Conservation (phyloP, 176 grass and related monocot genomes). For the Eragrostis curvula region DNA sequence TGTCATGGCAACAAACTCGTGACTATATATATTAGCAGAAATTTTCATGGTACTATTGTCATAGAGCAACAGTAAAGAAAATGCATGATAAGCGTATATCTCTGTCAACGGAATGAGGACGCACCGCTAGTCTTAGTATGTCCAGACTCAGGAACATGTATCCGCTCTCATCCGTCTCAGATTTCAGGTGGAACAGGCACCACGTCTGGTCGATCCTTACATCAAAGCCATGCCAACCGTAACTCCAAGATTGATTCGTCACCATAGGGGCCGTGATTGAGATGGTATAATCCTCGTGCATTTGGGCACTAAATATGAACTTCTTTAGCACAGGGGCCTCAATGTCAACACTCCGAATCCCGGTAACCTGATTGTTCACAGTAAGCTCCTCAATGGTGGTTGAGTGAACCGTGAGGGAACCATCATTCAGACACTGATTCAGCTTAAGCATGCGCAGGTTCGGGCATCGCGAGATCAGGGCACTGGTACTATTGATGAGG, state of each 20-base stretch:
- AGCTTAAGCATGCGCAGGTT: not conserved
- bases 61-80: too few species aligned
- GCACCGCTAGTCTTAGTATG: too few species aligned
- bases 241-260: not conserved
- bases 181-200: not conserved
- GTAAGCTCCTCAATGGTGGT: not conserved
- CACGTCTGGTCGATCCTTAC: not conserved
- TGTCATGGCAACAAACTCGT: too few species aligned
- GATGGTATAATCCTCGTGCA: not conserved
- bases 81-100: too few species aligned
- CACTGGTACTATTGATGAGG: not conserved
- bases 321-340: not conserved
- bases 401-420: not conserved
- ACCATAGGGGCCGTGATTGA: not conserved
- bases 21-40: too few species aligned
- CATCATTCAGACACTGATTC: accelerated
- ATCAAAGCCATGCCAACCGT: too few species aligned
- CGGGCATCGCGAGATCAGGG: not conserved
- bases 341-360: not conserved
- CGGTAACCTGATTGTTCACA: too few species aligned
- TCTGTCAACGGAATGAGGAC: too few species aligned
- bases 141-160: too few species aligned
- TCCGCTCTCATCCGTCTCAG: too few species aligned
- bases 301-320: not conserved
- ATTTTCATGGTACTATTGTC: too few species aligned